These are phyloP conservation scores for Prunus armeniaca DNA, from an alignment of 306 rosid species.

Conservation along the genomic window DNA sequence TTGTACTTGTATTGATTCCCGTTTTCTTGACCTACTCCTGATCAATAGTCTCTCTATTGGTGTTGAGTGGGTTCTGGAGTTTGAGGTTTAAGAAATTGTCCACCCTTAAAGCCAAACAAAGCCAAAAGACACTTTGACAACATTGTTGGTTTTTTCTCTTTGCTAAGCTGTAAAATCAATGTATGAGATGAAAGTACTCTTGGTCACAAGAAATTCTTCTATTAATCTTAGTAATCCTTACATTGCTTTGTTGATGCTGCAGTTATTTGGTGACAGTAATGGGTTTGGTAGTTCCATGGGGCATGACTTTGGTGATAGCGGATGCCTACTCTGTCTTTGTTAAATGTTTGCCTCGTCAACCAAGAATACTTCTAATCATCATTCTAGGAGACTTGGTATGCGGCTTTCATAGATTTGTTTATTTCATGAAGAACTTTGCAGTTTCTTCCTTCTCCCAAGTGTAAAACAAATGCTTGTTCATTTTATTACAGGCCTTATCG, in stretches of 20 bases:
- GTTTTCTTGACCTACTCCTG: background rate
- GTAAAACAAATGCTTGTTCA: conserved; percentile 6
- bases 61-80: background rate
- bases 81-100: background rate
- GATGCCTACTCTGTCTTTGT: conserved; percentile 79
- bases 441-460: background rate
- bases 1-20: background rate
- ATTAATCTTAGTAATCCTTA: background rate
- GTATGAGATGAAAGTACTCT: background rate
- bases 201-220: background rate
- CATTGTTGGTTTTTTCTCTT: background rate
- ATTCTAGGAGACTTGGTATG: conserved; percentile 73
- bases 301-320: conserved; percentile 66
- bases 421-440: background rate
- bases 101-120: background rate
- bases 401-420: background rate
- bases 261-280: conserved; percentile 87
- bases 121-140: background rate
- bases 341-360: conserved; percentile 50
- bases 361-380: conserved; percentile 49
- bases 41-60: background rate
- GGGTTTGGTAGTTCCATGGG: conserved; percentile 93
- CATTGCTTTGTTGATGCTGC: conserved; percentile 36
- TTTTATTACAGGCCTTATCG: conserved; percentile 57
- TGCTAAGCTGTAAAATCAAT: background rate